Base-by-base conservation (phyloP, 2,329 filamentous ascomycete genomes). In the Lachnellula suecica region DNA sequence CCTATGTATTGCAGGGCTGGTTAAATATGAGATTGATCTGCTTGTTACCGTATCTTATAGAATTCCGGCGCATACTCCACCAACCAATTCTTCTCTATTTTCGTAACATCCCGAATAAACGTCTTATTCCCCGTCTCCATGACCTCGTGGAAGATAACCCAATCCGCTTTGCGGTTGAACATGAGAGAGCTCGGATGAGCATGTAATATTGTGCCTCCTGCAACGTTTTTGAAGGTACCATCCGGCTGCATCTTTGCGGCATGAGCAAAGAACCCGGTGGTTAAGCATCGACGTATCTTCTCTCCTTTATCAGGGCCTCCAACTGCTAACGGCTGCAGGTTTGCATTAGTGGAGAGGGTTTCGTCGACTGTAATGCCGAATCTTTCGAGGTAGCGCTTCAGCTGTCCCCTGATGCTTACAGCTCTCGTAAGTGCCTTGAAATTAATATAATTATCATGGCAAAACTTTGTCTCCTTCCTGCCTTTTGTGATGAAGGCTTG, bases 161-260 rank as follows among this genome's bases (percentile, higher is more conserved):
- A 97, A 59, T 97, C 91, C 10, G 91, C 91, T 74, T 95, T 97
- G 51, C 92, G 85, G 70, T 96, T 96, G 76, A 97, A 97, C 84
- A 97, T 91, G 61, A 97, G 73, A 35, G 89, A 95, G 66, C 84
- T 96, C 1, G 94, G 94, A 71, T 99, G 94, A 20, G 91, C 91
- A 74, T 96, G 82, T 48, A 97, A 75, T 4, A 84, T 81, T 46
- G 87, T 87, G 35, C 84, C 84, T 25, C 91, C 91, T 55, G 86
- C 85, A n/a, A 96, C 85, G 46, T 90, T 93, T 61, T 82, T 84
- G 69, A 96, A 97, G 4, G 84, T 92, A 13, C 94, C 94, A 74
- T 97, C 93, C 0, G 89, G 81, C 70, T 95, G 90, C 92, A 97
- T 97, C 66, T 86, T 85, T 41, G 94, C 94, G 4, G 91, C 92